Percentiles rank a stretch among this genome's conserved stretches.
These are phyloP conservation scores for Melastoma malabathricum DNA, from an alignment of 345 rosid species.

Conservation along the genomic window DNA sequence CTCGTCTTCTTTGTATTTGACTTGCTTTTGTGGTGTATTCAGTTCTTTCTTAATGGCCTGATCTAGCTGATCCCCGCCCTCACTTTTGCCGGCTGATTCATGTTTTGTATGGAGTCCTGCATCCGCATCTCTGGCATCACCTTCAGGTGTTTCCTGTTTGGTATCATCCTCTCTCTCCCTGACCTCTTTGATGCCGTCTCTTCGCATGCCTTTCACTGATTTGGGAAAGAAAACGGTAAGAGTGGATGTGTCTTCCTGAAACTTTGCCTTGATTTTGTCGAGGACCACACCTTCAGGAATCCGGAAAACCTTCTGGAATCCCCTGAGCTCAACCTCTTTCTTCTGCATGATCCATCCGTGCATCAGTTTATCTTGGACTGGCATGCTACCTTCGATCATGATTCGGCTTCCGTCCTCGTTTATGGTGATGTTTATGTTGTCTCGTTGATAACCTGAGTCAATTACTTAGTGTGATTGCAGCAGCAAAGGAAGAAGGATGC, in stretches of 20 bases:
- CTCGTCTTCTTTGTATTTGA: too few relatives aligned
- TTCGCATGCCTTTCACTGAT: constrained; percentile 36
- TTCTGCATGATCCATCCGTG: constrained; percentile 46
- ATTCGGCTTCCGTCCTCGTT: constrained; percentile 51
- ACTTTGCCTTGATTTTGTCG: constrained; percentile 56
- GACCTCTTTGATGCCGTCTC: constrained; percentile 42
- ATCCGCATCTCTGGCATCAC: background rate
- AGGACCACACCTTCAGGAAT: constrained; percentile 47
- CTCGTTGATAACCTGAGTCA: constrained; percentile 50
- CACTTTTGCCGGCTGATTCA: too few relatives aligned
- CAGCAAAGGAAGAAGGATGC: constrained; percentile 3
- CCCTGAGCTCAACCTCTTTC: constrained; percentile 42
- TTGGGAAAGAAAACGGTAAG: constrained; percentile 60
- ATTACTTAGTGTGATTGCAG: background rate
- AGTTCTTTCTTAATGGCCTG: too few relatives aligned
- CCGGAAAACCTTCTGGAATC: constrained; percentile 39
- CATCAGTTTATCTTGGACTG: constrained; percentile 59
- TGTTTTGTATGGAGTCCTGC: background rate
- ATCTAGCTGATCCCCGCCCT: too few relatives aligned
- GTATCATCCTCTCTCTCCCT: constrained; percentile 10
- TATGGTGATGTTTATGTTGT: constrained; percentile 49
- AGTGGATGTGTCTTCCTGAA: constrained; percentile 34
- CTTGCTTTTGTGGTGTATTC: too few relatives aligned
- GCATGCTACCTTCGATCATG: constrained; percentile 38
- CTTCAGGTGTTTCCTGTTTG: too few relatives aligned